phyloP scores from a whole-genome alignment of 768 basidiomycete genomes.

The Xerocomellus dryophilus region DNA sequence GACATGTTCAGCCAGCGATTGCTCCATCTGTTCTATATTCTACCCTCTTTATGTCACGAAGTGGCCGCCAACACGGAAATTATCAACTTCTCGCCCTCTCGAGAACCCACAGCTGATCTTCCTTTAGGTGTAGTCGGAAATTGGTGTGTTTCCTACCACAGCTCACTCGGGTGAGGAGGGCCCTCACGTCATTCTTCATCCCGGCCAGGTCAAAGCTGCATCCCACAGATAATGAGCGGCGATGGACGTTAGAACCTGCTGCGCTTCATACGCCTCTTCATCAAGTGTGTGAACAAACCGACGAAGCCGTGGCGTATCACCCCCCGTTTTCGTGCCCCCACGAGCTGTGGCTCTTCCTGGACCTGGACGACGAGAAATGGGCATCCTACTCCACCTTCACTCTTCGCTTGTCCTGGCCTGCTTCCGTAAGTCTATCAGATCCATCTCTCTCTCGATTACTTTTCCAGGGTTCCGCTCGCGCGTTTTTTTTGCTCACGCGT shows the following conservation, averaged over 20 bases:
- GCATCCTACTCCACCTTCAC: conserved; percentile 43
- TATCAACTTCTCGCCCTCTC: conserved; percentile 47
- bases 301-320: not conserved
- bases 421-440: conserved; percentile 42
- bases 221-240: conserved; percentile 32
- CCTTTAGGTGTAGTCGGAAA: conserved; percentile 26
- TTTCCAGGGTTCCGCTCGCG: not conserved
- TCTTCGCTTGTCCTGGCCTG: conserved; percentile 54
- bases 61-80: conserved; percentile 63
- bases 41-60: conserved; percentile 25
- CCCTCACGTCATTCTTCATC: not conserved
- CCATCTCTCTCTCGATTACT: not conserved
- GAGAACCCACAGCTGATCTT: conserved; percentile 17
- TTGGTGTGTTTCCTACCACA: conserved; percentile 23
- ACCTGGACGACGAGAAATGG: conserved; percentile 44
- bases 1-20: conserved; percentile 11
- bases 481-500: not conserved
- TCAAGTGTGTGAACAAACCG: conserved; percentile 35
- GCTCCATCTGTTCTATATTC: conserved; percentile 9
- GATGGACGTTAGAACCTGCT: conserved; percentile 42
- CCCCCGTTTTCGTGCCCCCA: conserved; percentile 34
- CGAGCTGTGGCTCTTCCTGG: conserved; percentile 47
- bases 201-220: conserved; percentile 40
- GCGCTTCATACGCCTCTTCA: conserved; percentile 37
- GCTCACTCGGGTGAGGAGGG: conserved; percentile 12